Evolutionary conservation across 2,329 filamentous ascomycete species (phyloP).

Genomic region (Sporothrix globosa): DNA sequence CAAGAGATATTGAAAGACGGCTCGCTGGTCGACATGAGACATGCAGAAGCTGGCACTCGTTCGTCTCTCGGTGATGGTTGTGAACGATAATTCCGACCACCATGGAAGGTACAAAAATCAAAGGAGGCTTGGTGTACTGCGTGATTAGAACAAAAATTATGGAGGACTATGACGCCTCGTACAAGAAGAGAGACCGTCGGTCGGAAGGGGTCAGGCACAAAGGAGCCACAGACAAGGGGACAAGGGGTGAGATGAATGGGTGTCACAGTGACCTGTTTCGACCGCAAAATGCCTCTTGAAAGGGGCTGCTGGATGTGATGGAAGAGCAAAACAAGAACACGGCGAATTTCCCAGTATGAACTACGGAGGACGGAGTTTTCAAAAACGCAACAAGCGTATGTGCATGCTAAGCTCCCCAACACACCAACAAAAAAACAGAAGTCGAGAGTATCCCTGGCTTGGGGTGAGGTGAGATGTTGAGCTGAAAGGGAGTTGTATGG

Average conservation of each 20-base stretch:
- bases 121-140: neutral
- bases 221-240: neutral
- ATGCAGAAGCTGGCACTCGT: constrained; percentile 11
- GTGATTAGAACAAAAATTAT: no score
- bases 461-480: neutral
- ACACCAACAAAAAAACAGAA: neutral
- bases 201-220: neutral
- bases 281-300: neutral
- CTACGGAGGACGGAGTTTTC: neutral
- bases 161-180: neutral
- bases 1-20: constrained; percentile 1
- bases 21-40: constrained; percentile 8
- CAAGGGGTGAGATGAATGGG: constrained; percentile 4
- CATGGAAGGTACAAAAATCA: neutral
- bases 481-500: neutral
- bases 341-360: neutral
- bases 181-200: neutral
- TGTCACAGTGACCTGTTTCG: neutral
- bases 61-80: neutral
- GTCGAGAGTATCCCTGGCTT: constrained; percentile 15
- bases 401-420: neutral
- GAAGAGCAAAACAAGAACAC: neutral
- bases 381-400: neutral
- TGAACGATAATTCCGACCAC: neutral
- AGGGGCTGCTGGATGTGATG: neutral